Base-by-base conservation (phyloP, 75 land plant species). In the Picea glauca region DNA sequence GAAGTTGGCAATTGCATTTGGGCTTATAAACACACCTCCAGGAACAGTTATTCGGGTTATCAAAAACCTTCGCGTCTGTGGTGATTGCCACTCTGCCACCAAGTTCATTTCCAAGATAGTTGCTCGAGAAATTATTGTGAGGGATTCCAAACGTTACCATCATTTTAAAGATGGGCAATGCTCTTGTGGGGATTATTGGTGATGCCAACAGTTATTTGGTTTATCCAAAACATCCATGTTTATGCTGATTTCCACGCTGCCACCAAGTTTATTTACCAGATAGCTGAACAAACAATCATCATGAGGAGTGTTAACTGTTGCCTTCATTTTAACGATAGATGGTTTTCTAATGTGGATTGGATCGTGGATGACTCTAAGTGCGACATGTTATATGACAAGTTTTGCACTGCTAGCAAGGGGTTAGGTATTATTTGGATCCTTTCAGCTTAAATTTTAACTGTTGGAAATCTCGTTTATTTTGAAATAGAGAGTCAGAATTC, bases 101-200 rank as follows among this genome's bases (percentile, higher is more conserved):
- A 73, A 72, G 35, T 15, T 80, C 21, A 80, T 80, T 75, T 80
- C 81, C 23, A 80, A 76, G 61, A 80, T 80, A 20, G 78, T 20
- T 13, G 30, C n/a, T 12, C 23, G 81, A 26, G 60, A 80, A 35
- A 84, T 91, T 57, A 68, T 84, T 33, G 82, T 91, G 13, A 83
- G 90, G 20, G 93, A 91, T 35, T 38, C 86, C 54, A 81, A 67
- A 33, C 23, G 84, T 8, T 85, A 66, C 63, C 93, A 91, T 76
- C 87, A 91, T 65, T 91, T 91, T 80, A 76, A 30, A 32, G 40
- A 85, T 68, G 93, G 92, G 7, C 5, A 12, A 13, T 91, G 93
- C 74, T 85, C 84, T 54, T 91, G 93, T 80, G 85, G 85, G 30
- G 90, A 88, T 78, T 85, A 85, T 77, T 88, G 90, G 90, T 88